Percentiles rank a stretch among this genome's conserved stretches.
Conservation (phyloP, 1,284 basidiomycete species). For the Laetiporus sulphureus region DNA sequence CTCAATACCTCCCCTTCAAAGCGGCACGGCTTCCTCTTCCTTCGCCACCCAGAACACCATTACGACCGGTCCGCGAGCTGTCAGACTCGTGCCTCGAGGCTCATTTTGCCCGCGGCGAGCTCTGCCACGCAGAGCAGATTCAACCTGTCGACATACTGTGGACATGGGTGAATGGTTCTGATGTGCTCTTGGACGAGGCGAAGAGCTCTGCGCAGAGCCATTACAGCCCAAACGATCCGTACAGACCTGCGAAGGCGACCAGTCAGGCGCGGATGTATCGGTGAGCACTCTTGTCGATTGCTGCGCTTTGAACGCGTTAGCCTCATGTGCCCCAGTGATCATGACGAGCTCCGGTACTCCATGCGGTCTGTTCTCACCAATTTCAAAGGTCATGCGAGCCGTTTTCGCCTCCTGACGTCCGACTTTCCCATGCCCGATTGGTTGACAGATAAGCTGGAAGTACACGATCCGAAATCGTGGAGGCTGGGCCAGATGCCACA, state of each 20-base stretch:
- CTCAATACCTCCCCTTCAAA: conserved; percentile 7
- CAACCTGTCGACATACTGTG: conserved; percentile 21
- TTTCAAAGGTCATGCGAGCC: conserved; percentile 16
- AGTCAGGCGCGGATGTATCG: conserved; percentile 21
- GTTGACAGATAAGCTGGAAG: conserved; percentile 1
- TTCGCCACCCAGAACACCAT: conserved; percentile 1
- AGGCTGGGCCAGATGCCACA: conserved; percentile 9
- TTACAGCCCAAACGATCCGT: conserved; percentile 16
- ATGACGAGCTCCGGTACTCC: conserved; percentile 25
- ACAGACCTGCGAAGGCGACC: conserved; percentile 16
- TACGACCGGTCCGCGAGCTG: conserved; percentile 19
- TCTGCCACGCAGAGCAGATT: conserved; percentile 16
- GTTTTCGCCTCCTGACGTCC: conserved; percentile 22
- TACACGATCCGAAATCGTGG: conserved; percentile 2
- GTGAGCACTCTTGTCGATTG: conserved; percentile 8
- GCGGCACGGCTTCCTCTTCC: background rate
- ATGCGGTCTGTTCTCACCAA: conserved; percentile 22
- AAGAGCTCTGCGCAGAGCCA: conserved; percentile 12
- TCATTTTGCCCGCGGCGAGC: conserved; percentile 16
- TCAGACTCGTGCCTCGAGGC: conserved; percentile 19
- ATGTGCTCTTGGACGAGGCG: conserved; percentile 16
- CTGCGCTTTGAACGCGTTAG: background rate
- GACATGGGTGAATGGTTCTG: conserved; percentile 27
- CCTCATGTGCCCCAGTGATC: conserved; percentile 15
- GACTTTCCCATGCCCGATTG: conserved; percentile 19